Percentiles rank a stretch among this genome's conserved stretches.
These are phyloP conservation scores for Amylostereum areolatum DNA, from an alignment of 1,284 basidiomycete species.

Conservation along the genomic window DNA sequence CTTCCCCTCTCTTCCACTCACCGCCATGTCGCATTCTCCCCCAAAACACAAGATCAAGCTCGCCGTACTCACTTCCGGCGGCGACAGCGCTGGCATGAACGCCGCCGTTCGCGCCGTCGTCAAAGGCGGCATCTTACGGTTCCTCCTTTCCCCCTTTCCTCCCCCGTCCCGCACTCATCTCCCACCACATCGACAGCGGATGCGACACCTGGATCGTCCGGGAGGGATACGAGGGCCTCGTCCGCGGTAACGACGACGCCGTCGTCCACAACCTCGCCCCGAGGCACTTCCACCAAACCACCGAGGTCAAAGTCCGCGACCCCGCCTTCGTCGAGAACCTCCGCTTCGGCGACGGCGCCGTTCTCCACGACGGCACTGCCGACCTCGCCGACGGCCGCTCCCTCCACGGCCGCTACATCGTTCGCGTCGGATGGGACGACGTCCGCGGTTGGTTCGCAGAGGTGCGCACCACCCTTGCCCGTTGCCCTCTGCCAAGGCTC, in stretches of 20 bases:
- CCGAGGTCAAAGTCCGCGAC: slow-evolving; percentile 22
- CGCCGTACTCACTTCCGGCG: slow-evolving; percentile 93
- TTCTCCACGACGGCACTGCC: slow-evolving; percentile 87
- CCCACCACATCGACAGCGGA: slow-evolving; percentile 46
- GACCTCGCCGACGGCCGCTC: slow-evolving; percentile 66
- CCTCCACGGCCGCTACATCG: slow-evolving; percentile 89
- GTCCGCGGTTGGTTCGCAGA: slow-evolving; percentile 93
- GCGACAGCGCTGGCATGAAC: slow-evolving; percentile 97
- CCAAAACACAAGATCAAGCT: slow-evolving; percentile 54
- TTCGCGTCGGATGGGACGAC: slow-evolving; percentile 97
- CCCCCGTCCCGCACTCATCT: neutral
- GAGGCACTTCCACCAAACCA: slow-evolving; percentile 16
- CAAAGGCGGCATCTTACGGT: slow-evolving; percentile 86
- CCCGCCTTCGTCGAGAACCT: slow-evolving; percentile 58
- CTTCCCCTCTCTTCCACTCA: neutral
- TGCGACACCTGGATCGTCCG: slow-evolving; percentile 92
- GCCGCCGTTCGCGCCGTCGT: slow-evolving; percentile 90
- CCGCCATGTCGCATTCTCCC: slow-evolving; percentile 7
- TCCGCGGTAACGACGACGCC: slow-evolving; percentile 56
- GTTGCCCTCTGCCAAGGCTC: neutral
- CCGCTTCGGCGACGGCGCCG: slow-evolving; percentile 86
- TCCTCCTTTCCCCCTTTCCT: neutral
- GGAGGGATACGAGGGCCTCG: slow-evolving; percentile 96
- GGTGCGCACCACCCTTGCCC: slow-evolving; percentile 33
- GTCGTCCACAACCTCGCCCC: slow-evolving; percentile 17